phyloP scores from a whole-genome alignment of 805 yeast genomes.

The Yarrowia deformans region DNA sequence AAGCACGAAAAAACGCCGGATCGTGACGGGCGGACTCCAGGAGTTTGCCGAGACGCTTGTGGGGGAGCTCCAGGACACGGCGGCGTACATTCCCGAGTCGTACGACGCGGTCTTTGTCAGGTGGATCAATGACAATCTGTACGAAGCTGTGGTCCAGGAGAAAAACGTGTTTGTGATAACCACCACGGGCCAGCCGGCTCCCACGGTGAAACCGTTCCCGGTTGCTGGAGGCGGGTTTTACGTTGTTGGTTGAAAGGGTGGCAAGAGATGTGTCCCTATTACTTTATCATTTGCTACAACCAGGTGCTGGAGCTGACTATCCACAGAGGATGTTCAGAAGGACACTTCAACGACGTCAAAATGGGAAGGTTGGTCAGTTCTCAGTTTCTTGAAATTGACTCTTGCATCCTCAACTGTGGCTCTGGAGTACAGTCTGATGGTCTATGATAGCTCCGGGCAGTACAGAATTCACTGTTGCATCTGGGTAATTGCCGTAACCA shows the following conservation, averaged over 20 bases:
- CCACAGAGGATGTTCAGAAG: too few species aligned
- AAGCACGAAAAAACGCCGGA: constrained; percentile 3
- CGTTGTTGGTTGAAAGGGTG: neutral
- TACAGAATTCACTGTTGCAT: too few species aligned
- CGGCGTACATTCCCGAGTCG: constrained; percentile 23
- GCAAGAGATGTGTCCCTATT: too few species aligned
- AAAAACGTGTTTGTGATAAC: constrained; percentile 26
- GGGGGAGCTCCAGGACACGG: constrained; percentile 28
- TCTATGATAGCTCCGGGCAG: too few species aligned
- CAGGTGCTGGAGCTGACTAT: too few species aligned
- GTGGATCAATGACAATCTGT: constrained; percentile 18
- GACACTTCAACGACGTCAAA: too few species aligned
- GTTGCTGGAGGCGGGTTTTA: constrained; percentile 11
- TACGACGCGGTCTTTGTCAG: constrained; percentile 14
- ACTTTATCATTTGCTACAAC: too few species aligned
- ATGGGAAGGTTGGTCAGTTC: too few species aligned
- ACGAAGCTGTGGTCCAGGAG: constrained; percentile 25
- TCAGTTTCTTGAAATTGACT: too few species aligned
- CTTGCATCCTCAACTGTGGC: too few species aligned
- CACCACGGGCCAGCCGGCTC: constrained; percentile 9
- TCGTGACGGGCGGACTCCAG: constrained; percentile 28
- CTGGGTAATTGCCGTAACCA: too few species aligned
- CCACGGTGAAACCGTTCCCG: constrained; percentile 4
- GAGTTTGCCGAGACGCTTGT: constrained; percentile 34
- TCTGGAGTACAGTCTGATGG: too few species aligned